Base-by-base conservation (phyloP, 495 filamentous ascomycete genomes). In the Annulohypoxylon bovei region DNA sequence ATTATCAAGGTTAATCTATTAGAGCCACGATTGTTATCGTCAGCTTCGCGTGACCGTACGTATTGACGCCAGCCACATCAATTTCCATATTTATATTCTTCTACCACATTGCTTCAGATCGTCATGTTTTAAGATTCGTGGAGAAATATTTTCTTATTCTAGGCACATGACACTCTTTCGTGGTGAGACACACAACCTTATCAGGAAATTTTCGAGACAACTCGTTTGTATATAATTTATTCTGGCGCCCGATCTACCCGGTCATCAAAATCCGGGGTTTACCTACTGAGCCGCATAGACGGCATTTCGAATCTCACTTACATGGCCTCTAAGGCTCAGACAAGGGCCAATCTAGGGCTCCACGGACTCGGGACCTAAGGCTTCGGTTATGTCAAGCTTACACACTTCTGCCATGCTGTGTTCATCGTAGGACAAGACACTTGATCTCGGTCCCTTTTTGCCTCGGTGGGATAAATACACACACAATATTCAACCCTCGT, bases 281-380 rank as follows among this genome's bases (percentile, higher is more conserved):
- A 6, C 14, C 47, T 16, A 6, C 14, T 53, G 27, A 53, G 49
- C 49, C 49, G 49, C 49, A 53, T 32, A 20, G 49, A 20, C n/a
- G 49, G 27, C 27, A 53, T 53, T 52, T 52, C 14, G 25, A 30
- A 30, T 47, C 44, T 47, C 22, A 47, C 44, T 18, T 23, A 49
- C 6, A 11, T 6, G 6, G 9, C n/a, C 30, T 8, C 8, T 16
- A 18, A 35, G 22, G 30, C 32, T 56, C 33, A 37, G 28, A 65
- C 37, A 16, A 56, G 37, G 27, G 27, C 4, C 22, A 37, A 9
- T 49, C 20, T 50, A 66, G 18, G 18, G 40, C 62, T 18, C 40
- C 62, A 28, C 9, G 30, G n/a, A 66, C 42, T 66, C 46, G 63
- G 63, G 30, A 49, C 23, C 42, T 30, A 22, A n/a, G 53, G 37